Evolutionary conservation across 2,329 filamentous ascomycete genomes (phyloP).

Genomic region (Rhinocladiella mackenziei): DNA sequence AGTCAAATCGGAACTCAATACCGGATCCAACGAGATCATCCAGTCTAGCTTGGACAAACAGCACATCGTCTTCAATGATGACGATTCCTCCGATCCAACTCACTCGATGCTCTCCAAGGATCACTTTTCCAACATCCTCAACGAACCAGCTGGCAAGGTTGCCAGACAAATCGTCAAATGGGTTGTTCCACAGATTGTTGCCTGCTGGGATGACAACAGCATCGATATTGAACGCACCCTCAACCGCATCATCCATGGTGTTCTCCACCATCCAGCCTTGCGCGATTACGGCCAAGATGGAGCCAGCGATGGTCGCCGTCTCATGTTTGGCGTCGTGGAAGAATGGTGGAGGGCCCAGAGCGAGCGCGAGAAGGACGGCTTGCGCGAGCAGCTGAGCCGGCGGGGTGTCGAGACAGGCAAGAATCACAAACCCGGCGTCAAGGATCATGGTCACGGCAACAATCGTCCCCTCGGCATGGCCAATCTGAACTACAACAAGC

Average conservation of each 20-base stretch:
- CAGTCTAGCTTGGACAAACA: constrained; percentile 79
- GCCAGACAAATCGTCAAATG: constrained; percentile 75
- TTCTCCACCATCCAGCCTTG: constrained; percentile 85
- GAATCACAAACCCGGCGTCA: constrained; percentile 82
- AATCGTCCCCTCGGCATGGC: constrained; percentile 74
- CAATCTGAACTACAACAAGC: constrained; percentile 28
- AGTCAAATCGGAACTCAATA: constrained; percentile 80
- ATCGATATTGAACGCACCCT: constrained; percentile 67
- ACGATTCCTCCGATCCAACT: constrained; percentile 73
- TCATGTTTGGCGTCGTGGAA: constrained; percentile 76
- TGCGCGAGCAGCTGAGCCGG: constrained; percentile 71
- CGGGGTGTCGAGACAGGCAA: constrained; percentile 70
- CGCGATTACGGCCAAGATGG: constrained; percentile 67
- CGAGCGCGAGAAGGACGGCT: constrained; percentile 59
- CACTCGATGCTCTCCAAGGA: constrained; percentile 97
- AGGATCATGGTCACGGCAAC: constrained; percentile 82
- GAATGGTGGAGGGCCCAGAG: constrained; percentile 75
- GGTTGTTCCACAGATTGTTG: constrained; percentile 84
- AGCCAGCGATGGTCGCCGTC: constrained; percentile 63
- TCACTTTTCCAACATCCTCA: constrained; percentile 86
- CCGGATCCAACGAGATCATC: constrained; percentile 82
- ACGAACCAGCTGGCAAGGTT: constrained; percentile 80
- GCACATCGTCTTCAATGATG: constrained; percentile 78
- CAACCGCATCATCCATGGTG: constrained; percentile 72
- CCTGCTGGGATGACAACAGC: constrained; percentile 76